Evolutionary conservation across 2,329 filamentous ascomycete species (phyloP).

Genomic region (Bimuria novae-zelandiae): DNA sequence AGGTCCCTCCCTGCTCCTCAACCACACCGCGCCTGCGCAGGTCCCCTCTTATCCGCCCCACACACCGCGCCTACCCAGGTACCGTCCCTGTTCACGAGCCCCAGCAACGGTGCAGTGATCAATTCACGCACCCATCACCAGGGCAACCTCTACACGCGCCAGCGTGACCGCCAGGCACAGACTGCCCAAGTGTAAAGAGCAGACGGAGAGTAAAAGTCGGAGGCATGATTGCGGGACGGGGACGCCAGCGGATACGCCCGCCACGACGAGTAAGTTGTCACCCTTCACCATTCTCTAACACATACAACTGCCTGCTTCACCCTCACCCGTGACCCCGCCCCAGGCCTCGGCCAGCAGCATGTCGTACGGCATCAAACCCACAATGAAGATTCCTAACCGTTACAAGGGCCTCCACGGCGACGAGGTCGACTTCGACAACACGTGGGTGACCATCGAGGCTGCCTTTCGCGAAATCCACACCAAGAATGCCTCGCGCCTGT

Average conservation of each 20-base stretch:
- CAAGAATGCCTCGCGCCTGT: slow-evolving; percentile 85
- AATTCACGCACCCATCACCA: not conserved
- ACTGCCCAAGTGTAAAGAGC: too few relatives aligned
- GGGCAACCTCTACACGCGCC: slow-evolving; percentile 9
- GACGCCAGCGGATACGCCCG: slow-evolving; percentile 67
- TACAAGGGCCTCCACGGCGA: slow-evolving; percentile 67
- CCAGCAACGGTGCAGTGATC: too few relatives aligned
- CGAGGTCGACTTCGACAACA: slow-evolving; percentile 79
- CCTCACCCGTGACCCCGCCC: not conserved
- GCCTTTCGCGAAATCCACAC: slow-evolving; percentile 88
- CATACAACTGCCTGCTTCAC: slow-evolving; percentile 10
- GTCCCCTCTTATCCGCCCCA: too few relatives aligned
- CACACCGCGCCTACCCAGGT: too few relatives aligned
- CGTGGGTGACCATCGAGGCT: slow-evolving; percentile 76
- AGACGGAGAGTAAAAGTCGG: not conserved
- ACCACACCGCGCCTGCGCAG: too few relatives aligned
- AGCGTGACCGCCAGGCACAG: too few relatives aligned
- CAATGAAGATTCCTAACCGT: slow-evolving; percentile 13
- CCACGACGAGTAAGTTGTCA: slow-evolving; percentile 65
- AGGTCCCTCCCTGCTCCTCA: too few relatives aligned
- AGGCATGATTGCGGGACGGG: slow-evolving; percentile 59
- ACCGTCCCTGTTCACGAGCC: too few relatives aligned
- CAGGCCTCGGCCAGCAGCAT: too few relatives aligned
- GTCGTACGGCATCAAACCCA: not conserved
- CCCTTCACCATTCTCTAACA: not conserved